phyloP scores from a whole-genome alignment of 2,329 filamentous ascomycete species.

The Lachnellula cervina region DNA sequence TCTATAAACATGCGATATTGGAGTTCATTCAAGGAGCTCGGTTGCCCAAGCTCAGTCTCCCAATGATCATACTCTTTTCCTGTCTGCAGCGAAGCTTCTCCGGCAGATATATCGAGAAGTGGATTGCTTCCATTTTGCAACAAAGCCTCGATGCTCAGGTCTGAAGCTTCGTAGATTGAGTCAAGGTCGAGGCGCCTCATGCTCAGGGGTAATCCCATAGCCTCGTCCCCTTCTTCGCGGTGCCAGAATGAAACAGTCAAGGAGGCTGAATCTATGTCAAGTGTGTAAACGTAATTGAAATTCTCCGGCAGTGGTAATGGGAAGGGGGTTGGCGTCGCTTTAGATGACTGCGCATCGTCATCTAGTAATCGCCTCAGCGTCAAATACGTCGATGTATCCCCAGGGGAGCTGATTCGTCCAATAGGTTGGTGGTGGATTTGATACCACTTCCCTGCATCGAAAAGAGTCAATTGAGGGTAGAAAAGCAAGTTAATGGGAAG shows the following conservation, averaged over 20 bases:
- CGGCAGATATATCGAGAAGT: conserved; percentile 9
- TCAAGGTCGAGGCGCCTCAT: conserved; percentile 1
- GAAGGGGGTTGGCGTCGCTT: background rate
- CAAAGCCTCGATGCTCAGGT: conserved; percentile 30
- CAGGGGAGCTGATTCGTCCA: conserved; percentile 2
- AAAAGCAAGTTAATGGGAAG: conserved; percentile 1
- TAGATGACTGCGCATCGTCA: background rate
- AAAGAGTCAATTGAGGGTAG: conserved; percentile 1
- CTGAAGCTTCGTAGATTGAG: background rate
- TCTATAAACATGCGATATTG: conserved; percentile 9
- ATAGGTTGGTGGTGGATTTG: background rate
- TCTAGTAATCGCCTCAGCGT: conserved; percentile 1
- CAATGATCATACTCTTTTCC: conserved; percentile 8
- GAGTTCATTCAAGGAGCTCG: conserved; percentile 10
- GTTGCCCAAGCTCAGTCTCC: conserved; percentile 4
- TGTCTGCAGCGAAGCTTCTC: conserved; percentile 5
- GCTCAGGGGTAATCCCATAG: background rate
- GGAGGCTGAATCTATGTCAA: conserved; percentile 1
- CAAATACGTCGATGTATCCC: background rate
- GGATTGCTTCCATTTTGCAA: conserved; percentile 37
- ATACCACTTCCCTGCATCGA: conserved; percentile 6
- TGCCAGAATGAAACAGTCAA: conserved; percentile 5
- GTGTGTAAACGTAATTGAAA: conserved; percentile 1
- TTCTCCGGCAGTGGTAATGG: background rate
- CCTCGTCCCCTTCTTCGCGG: conserved; percentile 2